Evolutionary conservation across 257 asterid genomes (phyloP).

Genomic region (Plantago major): DNA sequence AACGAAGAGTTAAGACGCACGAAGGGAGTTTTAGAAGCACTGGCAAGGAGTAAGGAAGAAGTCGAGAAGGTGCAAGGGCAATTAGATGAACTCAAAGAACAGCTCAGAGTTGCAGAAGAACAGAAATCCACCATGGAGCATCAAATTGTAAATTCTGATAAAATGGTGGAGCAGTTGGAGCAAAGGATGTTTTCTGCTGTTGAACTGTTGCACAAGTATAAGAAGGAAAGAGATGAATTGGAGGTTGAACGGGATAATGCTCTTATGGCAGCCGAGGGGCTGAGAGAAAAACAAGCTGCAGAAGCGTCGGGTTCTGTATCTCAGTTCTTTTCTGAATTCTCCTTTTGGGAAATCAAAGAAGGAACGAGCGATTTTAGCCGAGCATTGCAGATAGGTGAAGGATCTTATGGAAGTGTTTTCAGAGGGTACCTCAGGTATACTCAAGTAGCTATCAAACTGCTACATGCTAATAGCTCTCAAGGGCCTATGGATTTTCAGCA

Average conservation of each 20-base stretch:
- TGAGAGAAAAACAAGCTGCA: conserved; percentile 45
- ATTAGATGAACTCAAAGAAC: conserved; percentile 39
- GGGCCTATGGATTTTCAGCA: conserved; percentile 80
- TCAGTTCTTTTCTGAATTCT: conserved; percentile 60
- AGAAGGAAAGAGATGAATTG: conserved; percentile 66
- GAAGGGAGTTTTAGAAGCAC: conserved; percentile 63
- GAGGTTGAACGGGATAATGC: conserved; percentile 66
- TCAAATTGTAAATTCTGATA: conserved; percentile 50
- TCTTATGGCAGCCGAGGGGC: conserved; percentile 55
- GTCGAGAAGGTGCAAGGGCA: conserved; percentile 39
- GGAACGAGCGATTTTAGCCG: conserved; percentile 65
- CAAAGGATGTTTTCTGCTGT: conserved; percentile 66
- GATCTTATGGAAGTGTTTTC: conserved; percentile 75
- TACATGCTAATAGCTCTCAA: conserved; percentile 65
- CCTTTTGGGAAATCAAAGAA: conserved; percentile 61
- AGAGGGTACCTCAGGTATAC: conserved; percentile 67
- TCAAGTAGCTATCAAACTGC: conserved; percentile 74
- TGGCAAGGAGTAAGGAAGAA: conserved; percentile 47
- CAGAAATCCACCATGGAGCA: conserved; percentile 46
- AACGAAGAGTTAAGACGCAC: conserved; percentile 47
- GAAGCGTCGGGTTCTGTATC: conserved; percentile 44
- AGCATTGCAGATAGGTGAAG: conserved; percentile 69
- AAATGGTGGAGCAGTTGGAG: conserved; percentile 59
- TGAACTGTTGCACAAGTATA: conserved; percentile 66
- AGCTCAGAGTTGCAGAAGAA: conserved; percentile 46